Conservation (phyloP, 768 basidiomycete genomes). For the Leccinellum rugosiceps region DNA sequence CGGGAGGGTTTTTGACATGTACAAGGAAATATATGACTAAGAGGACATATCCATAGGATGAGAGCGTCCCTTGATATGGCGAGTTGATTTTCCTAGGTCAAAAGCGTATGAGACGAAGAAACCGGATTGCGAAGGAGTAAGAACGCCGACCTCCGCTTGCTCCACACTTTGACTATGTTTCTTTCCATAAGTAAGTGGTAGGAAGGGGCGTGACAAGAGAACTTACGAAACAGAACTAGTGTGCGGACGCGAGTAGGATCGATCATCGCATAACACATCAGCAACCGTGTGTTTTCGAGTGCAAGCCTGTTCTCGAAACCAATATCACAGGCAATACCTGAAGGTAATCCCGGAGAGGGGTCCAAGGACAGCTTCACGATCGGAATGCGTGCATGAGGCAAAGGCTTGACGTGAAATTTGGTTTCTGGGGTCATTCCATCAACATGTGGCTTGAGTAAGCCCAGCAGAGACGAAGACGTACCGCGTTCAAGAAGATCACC, state of each 20-base stretch:
- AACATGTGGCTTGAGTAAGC: conserved; percentile 10
- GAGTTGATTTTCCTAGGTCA: conserved; percentile 89
- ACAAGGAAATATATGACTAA: conserved; percentile 97
- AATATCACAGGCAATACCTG: conserved; percentile 96
- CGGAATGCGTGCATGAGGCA: conserved; percentile 96
- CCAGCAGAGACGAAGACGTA: conserved; percentile 37
- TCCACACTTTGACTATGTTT: conserved; percentile 94
- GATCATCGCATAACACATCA: conserved; percentile 97
- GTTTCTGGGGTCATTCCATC: conserved; percentile 59
- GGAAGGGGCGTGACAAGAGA: conserved; percentile 12
- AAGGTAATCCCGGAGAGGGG: conserved; percentile 74
- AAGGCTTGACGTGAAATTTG: conserved; percentile 92
- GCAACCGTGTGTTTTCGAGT: conserved; percentile 91
- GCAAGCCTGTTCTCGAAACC: conserved; percentile 98
- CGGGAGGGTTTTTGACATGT: conserved; percentile 96
- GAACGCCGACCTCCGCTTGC: conserved; percentile 72
- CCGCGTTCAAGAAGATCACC: conserved; percentile 92
- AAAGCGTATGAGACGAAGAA: conserved; percentile 1
- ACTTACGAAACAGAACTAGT: conserved; percentile 94
- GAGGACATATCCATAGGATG: conserved; percentile 96
- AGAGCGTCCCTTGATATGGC: conserved; percentile 94
- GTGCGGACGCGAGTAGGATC: conserved; percentile 93
- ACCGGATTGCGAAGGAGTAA: neutral
- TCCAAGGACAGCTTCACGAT: conserved; percentile 96
- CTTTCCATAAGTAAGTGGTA: conserved; percentile 9